These are phyloP conservation scores for Brassica napus DNA, from an alignment of 345 rosid species.

Conservation along the genomic window DNA sequence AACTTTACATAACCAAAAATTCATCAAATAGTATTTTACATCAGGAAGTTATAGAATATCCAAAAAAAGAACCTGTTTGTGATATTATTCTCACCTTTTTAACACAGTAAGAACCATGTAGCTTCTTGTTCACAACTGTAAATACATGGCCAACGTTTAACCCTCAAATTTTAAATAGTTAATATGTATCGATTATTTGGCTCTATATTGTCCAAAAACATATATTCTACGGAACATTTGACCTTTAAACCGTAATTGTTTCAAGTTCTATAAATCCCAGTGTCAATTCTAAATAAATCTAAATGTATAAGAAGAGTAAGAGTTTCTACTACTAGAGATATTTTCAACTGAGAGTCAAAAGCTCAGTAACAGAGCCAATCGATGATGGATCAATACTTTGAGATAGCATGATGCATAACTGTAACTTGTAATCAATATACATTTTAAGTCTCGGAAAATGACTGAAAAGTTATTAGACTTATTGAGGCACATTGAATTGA, in stretches of 20 bases:
- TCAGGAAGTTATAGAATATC: conserved; percentile 1
- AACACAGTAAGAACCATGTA: conserved; percentile 7
- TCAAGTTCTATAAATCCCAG: not conserved
- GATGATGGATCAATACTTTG: conserved; percentile 1
- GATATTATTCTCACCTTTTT: conserved; percentile 20
- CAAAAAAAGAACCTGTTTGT: conserved; percentile 20
- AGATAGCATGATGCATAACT: conserved; percentile 3
- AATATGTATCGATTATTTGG: not conserved
- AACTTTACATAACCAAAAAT: conserved; percentile 4
- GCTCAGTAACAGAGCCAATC: not conserved
- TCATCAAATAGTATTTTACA: conserved; percentile 23
- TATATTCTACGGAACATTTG: not conserved
- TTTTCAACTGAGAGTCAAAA: conserved; percentile 8
- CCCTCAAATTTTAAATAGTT: not conserved
- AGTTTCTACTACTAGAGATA: not conserved
- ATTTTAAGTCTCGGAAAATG: conserved; percentile 22
- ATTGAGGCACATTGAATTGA: conserved; percentile 15
- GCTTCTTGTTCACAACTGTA: conserved; percentile 27
- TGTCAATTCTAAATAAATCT: not conserved
- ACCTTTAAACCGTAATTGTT: not conserved
- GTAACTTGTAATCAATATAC: conserved; percentile 13
- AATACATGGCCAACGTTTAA: not conserved
- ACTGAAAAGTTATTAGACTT: conserved; percentile 19
- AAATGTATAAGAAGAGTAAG: not conserved
- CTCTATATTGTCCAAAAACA: not conserved